Evolutionary conservation across 1,284 basidiomycete genomes (phyloP).

Genomic region (Paramarasmius palmivorus): DNA sequence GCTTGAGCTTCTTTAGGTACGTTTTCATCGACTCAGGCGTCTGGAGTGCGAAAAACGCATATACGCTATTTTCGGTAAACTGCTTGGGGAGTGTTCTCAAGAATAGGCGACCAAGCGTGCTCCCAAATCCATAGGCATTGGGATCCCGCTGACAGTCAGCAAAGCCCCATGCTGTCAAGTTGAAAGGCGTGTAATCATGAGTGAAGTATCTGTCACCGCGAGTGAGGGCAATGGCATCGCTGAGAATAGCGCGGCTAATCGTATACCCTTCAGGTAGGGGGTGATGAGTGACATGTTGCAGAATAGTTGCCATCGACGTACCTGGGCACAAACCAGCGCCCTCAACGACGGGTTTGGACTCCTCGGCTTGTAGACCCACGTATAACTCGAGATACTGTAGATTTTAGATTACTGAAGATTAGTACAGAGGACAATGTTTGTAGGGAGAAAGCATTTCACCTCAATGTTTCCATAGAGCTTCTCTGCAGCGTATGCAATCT

Average conservation of each 20-base stretch:
- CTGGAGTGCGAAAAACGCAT: constrained; percentile 87
- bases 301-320: constrained; percentile 24
- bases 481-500: constrained; percentile 73
- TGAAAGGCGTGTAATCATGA: constrained; percentile 78
- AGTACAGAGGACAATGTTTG: too few relatives aligned
- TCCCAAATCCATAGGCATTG: constrained; percentile 61
- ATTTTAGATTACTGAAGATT: too few relatives aligned
- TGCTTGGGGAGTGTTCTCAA: constrained; percentile 71
- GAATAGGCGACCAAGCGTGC: constrained; percentile 73
- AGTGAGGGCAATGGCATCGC: constrained; percentile 84
- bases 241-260: constrained; percentile 83
- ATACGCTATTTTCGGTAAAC: constrained; percentile 70
- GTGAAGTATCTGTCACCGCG: constrained; percentile 74
- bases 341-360: constrained; percentile 72
- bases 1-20: constrained; percentile 56
- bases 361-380: constrained; percentile 70
- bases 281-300: neutral
- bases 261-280: constrained; percentile 61
- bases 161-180: constrained; percentile 83
- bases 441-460: too few relatives aligned
- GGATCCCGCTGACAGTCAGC: constrained; percentile 75
- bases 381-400: constrained; percentile 83
- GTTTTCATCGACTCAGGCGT: constrained; percentile 68
- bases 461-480: constrained; percentile 78
- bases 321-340: constrained; percentile 84